Percentiles rank a stretch among this genome's conserved stretches.
phyloP scores from a whole-genome alignment of 768 basidiomycete genomes.

The Panellus pusillus region DNA sequence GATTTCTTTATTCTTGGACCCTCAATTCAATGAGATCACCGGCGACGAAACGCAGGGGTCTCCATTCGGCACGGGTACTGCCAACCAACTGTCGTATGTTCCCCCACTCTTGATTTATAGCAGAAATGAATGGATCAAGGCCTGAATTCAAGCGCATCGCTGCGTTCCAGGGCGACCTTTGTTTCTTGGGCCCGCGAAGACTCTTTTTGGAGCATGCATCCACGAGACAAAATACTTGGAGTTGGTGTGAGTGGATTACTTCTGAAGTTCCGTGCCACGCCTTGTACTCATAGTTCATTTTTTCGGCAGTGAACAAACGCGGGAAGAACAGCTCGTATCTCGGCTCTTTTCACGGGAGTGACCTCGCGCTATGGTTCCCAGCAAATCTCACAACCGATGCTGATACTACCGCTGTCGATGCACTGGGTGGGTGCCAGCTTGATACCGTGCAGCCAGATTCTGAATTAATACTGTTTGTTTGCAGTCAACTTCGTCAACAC shows the following conservation, averaged over 20 bases:
- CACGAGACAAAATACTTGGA: slow-evolving; percentile 10
- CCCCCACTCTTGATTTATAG: neutral
- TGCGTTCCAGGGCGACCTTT: slow-evolving; percentile 13
- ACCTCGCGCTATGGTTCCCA: slow-evolving; percentile 10
- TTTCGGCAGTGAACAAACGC: slow-evolving; percentile 10
- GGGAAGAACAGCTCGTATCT: slow-evolving; percentile 6
- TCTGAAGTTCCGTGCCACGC: neutral
- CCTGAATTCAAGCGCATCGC: slow-evolving; percentile 18
- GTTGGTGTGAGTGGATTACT: slow-evolving; percentile 8
- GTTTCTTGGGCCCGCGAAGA: slow-evolving; percentile 3
- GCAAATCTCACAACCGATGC: neutral
- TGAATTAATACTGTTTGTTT: neutral
- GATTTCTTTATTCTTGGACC: too few relatives aligned
- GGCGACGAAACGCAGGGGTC: slow-evolving; percentile 4
- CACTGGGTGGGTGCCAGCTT: slow-evolving; percentile 3
- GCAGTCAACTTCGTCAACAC: slow-evolving; percentile 18
- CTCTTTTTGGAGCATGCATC: slow-evolving; percentile 13
- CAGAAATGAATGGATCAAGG: neutral
- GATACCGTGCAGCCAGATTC: neutral
- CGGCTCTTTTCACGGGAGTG: slow-evolving; percentile 8
- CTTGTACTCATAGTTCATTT: neutral
- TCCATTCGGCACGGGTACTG: slow-evolving; percentile 13
- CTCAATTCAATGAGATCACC: too few relatives aligned
- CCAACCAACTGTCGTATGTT: slow-evolving; percentile 9
- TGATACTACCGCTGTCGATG: neutral